Evolutionary conservation across 176 grass and related monocot species (phyloP).

Genomic region (Thinopyrum elongatum): DNA sequence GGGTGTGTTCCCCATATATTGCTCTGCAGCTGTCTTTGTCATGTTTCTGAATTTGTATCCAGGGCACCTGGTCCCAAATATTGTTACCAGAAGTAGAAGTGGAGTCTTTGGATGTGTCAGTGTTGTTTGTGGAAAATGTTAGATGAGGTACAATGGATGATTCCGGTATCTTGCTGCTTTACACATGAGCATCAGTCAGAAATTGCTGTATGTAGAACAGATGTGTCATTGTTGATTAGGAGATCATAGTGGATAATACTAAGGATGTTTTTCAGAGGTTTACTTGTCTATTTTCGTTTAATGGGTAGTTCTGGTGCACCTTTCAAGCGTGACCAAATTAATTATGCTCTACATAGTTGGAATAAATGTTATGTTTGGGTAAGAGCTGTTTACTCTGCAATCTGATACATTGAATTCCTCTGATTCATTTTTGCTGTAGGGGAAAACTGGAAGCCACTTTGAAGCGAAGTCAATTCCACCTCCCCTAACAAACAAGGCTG

Average conservation of each 20-base stretch:
- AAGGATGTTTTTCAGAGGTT: neutral
- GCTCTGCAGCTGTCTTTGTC: conserved; percentile 26
- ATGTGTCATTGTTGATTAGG: neutral
- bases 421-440: conserved; percentile 50
- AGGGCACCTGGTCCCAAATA: conserved; percentile 24
- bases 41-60: conserved; percentile 34
- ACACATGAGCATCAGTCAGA: neutral
- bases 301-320: conserved; percentile 4
- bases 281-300: neutral
- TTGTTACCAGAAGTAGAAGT: conserved; percentile 18
- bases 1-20: conserved; percentile 47
- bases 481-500: conserved; percentile 95
- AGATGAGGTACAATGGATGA: neutral
- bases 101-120: neutral
- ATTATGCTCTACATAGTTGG: conserved; percentile 4
- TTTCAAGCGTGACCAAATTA: conserved; percentile 15
- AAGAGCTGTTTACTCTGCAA: conserved; percentile 1
- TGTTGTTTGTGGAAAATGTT: neutral
- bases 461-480: conserved; percentile 93
- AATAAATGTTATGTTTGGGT: neutral
- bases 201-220: neutral
- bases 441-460: conserved; percentile 99
- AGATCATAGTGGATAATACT: neutral
- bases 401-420: neutral
- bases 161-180: conserved; percentile 6